Evolutionary conservation across 352 stramenopile genomes (phyloP), one percentile per base, ranked within the genome.

Genomic region (Phytophthora hybrid): DNA sequence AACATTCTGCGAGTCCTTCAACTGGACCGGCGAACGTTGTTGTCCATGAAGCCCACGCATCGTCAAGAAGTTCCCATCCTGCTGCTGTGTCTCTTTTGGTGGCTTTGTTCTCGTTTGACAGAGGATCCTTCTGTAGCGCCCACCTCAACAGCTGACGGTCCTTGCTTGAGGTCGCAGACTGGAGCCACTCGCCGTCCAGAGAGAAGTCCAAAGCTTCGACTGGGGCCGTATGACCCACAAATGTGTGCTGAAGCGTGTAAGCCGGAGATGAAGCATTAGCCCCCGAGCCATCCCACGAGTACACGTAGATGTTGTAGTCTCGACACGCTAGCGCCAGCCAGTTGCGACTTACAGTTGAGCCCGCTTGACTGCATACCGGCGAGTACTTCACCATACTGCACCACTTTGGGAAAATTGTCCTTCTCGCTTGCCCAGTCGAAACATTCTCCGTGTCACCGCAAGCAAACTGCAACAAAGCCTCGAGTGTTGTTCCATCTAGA

Each of bases 291-390:
- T 85, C 76, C 21, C 41, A 69, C 11, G 62, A 18, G 59, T 94
- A 94, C 7, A 97, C 76, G 73, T 96, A 96, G 18, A 97, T 81
- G 29, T 82, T 85, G 51, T 82, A 93, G 68, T 97, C 85, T 23
- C 87, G 82, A 69, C 80, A 93, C 1, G 78, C 89, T 16, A 80
- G 71, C 57, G 68, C 86, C 68, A 78, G 79, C 76, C 59, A 81
- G 63, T 64, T 67, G 37, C 13, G 67, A 39, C 41, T 54, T 37
- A n/a, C 13, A 47, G 67, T 59, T 31, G 61, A 56, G 5, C 52
- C 32, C 3, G 34, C 4, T 63, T 69, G 53, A 55, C 29, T 66
- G 8, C 18, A 46, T 7, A 53, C 3, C 6, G 82, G 75, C 1
- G 75, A 86, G 34, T 93, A 96, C 60, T 80, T 83, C 1, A 94